A percentile compares a stretch with the other conserved stretches of the same genome.
phyloP scores from a whole-genome alignment of 371 early-diverging fungal species.

The Zychaea mexicana region DNA sequence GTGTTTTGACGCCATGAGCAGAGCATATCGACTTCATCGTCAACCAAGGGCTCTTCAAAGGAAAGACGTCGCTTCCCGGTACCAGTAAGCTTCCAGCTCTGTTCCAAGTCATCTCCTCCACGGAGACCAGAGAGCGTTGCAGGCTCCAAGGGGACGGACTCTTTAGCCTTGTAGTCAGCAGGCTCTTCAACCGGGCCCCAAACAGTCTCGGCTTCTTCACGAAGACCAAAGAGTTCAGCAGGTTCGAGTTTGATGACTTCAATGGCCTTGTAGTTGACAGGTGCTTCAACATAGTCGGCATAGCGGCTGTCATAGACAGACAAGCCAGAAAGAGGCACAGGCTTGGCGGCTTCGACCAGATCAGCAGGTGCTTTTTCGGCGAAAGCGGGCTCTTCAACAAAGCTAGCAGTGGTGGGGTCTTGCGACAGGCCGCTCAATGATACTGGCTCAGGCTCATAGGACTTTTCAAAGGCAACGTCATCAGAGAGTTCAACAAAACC shows the following conservation, averaged over 20 bases:
- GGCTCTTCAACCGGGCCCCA: not conserved
- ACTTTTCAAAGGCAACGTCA: not conserved
- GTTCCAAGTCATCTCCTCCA: not conserved
- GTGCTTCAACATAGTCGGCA: not conserved
- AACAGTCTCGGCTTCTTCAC: not conserved
- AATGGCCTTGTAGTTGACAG: not conserved
- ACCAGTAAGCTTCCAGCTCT: not conserved
- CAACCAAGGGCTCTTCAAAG: not conserved
- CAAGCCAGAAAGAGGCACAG: not conserved
- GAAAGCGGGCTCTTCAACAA: conserved; percentile 3
- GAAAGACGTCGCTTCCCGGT: not conserved
- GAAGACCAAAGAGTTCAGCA: not conserved
- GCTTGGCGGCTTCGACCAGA: not conserved
- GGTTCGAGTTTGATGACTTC: not conserved
- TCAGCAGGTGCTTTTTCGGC: conserved; percentile 2
- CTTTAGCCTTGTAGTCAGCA: not conserved
- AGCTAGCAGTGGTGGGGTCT: not conserved
- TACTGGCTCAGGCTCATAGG: not conserved
- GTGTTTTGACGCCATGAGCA: not conserved
- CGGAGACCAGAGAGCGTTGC: not conserved
- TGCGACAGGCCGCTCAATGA: not conserved
- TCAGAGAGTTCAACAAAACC: conserved; percentile 1
- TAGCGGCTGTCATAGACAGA: not conserved
- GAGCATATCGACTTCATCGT: not conserved
- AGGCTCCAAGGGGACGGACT: not conserved